Evolutionary conservation across 305 asterid genomes (phyloP).

Genomic region (Coffea humblotiana): DNA sequence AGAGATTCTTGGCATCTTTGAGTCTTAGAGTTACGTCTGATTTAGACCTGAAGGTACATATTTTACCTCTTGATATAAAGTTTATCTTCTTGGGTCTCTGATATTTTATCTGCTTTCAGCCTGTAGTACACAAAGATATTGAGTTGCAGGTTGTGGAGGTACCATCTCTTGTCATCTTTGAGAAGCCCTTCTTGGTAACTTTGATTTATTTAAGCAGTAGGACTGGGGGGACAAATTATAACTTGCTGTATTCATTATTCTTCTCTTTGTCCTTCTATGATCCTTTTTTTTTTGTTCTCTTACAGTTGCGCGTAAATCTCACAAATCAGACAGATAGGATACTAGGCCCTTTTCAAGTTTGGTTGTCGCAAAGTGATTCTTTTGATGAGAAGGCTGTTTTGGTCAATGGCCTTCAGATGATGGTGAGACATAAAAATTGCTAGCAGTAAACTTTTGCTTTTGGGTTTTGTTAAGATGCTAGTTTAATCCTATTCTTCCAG

Average conservation of each 20-base stretch:
- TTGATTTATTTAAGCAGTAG: neutral
- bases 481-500: neutral
- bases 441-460: slow-evolving; percentile 6
- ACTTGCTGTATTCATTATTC: no score
- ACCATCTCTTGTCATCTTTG: slow-evolving; percentile 70
- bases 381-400: slow-evolving; percentile 73
- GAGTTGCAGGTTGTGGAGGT: slow-evolving; percentile 71
- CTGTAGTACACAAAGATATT: slow-evolving; percentile 72
- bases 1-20: slow-evolving; percentile 2
- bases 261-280: neutral
- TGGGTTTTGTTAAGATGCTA: neutral
- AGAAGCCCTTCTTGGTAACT: slow-evolving; percentile 83
- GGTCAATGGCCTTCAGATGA: slow-evolving; percentile 88
- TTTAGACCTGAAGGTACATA: neutral
- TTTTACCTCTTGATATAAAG: slow-evolving; percentile 6
- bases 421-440: slow-evolving; percentile 49
- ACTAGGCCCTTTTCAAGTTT: slow-evolving; percentile 90
- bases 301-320: slow-evolving; percentile 66
- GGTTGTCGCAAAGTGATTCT: slow-evolving; percentile 69
- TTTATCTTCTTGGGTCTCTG: slow-evolving; percentile 14
- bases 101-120: slow-evolving; percentile 46
- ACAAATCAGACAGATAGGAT: slow-evolving; percentile 74
- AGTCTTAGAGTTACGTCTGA: neutral
- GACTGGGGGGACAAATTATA: neutral
- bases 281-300: neutral